Evolutionary conservation across 441 rosid species (phyloP), one percentile per base, ranked within the genome.

Genomic region (Metrosideros polymorpha): DNA sequence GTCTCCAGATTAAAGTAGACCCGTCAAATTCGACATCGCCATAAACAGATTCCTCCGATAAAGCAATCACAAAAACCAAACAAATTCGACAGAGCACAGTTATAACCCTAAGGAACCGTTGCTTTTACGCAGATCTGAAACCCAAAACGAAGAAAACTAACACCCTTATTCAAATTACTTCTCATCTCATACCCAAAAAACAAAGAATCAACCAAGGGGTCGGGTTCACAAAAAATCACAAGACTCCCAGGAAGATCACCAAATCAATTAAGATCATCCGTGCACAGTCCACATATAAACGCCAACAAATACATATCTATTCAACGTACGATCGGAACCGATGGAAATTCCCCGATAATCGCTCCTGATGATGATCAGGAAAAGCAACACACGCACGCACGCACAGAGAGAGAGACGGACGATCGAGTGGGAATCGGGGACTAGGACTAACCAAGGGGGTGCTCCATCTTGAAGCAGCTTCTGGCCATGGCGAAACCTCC

Each of bases 381-480:
- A 32, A 35, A 32, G 45, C 77, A 66, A 32, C 27, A 9, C 27
- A 5, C 6, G 25, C 43, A 9, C 43, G 9, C 12, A 2, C 57
- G 10, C 5, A 50, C 49, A 55, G 29, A 29, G 39, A 61, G 75
- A 57, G 66, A 15, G 35, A 32, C 77, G 42, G 3, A 25, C n/a
- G n/a, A 66, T 66, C 43, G n/a, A 47, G 10, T 8, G 9, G 30
- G 39, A n/a, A 39, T 51, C 39, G 42, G 53, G 52, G 18, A 52
- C 10, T 9, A 9, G 55, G 49, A 86, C 90, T 49, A 75, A 95
- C 97, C 97, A 52, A 94, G 91, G 42, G 95, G 94, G 61, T 93
- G 96, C 86, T 95, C 95, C 79, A 91, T 86, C 92, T 95, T 93
- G 93, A 93, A 94, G 59, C 91, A 92, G 86, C 93, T 92, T 84